Evolutionary conservation across 139 green algal species (phyloP).

Genomic region (Chlamydomonas applanata): DNA sequence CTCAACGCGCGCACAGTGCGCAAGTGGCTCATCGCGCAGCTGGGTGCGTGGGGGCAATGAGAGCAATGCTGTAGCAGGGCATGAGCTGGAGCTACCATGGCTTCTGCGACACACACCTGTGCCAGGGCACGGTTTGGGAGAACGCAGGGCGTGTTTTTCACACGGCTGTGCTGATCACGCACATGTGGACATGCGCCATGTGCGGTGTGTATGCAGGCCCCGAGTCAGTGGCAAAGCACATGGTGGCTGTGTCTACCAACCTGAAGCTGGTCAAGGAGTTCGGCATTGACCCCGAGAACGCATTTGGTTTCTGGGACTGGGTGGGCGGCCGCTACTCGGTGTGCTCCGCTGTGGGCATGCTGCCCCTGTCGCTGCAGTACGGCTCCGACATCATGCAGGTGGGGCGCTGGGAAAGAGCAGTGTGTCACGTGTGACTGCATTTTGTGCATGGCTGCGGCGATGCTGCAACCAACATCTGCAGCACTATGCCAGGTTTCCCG

Average conservation of each 20-base stretch:
- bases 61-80: too few relatives aligned
- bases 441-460: too few relatives aligned
- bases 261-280: constrained; percentile 97
- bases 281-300: constrained; percentile 96
- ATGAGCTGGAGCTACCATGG: too few relatives aligned
- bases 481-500: too few relatives aligned
- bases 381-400: constrained; percentile 82
- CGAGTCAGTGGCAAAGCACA: constrained; percentile 92
- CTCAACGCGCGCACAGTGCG: constrained; percentile 95
- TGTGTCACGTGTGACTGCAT: too few relatives aligned
- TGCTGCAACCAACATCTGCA: too few relatives aligned
- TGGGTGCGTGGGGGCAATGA: constrained; percentile 65
- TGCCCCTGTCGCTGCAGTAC: constrained; percentile 96
- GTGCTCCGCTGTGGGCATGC: constrained; percentile 92
- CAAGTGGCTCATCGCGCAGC: constrained; percentile 76
- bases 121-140: too few relatives aligned
- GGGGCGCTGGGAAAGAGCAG: too few relatives aligned
- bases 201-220: constrained; percentile 49
- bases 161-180: too few relatives aligned
- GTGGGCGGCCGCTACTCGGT: constrained; percentile 96
- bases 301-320: constrained; percentile 98
- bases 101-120: too few relatives aligned
- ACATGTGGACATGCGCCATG: too few relatives aligned
- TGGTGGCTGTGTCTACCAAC: constrained; percentile 99
- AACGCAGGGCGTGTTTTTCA: too few relatives aligned